Percentiles rank a stretch among this genome's conserved stretches.
Conservation (phyloP, 306 rosid genomes). For the Rubus idaeus region DNA sequence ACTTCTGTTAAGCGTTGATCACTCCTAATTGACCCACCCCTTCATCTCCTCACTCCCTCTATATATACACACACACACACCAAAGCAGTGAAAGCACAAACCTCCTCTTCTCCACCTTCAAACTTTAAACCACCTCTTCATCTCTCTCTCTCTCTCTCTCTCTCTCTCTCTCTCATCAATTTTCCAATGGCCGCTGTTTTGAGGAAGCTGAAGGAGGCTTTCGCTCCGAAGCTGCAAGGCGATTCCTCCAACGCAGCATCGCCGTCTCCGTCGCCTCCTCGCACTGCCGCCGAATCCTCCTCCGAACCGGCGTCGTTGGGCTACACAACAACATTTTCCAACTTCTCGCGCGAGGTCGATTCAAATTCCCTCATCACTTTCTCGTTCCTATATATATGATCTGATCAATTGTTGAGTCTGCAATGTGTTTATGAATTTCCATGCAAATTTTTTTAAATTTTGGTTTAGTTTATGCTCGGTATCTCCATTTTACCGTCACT, state of each 20-base stretch:
- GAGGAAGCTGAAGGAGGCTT: constrained; percentile 2
- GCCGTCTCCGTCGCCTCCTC: neutral
- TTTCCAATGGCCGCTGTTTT: neutral
- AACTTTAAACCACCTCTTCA: no score
- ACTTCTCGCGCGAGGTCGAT: neutral
- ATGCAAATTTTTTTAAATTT: neutral
- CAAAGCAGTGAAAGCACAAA: no score
- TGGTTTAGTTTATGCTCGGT: neutral
- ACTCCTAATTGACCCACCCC: no score
- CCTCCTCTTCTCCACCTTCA: no score
- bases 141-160: neutral
- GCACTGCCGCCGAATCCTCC: neutral
- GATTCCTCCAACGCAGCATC: neutral
- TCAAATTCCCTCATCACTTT: neutral
- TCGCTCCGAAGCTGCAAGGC: neutral
- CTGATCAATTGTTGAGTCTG: neutral
- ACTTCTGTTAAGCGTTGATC: no score
- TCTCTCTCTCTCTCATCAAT: neutral
- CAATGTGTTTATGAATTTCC: neutral
- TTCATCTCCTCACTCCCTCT: no score
- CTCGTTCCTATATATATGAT: neutral
- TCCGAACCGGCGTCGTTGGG: neutral
- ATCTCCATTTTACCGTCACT: neutral
- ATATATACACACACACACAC: no score
- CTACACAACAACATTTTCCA: neutral